These are phyloP conservation scores for Xerocomus minutiporus DNA, from an alignment of 1,284 basidiomycete species.

Conservation along the genomic window DNA sequence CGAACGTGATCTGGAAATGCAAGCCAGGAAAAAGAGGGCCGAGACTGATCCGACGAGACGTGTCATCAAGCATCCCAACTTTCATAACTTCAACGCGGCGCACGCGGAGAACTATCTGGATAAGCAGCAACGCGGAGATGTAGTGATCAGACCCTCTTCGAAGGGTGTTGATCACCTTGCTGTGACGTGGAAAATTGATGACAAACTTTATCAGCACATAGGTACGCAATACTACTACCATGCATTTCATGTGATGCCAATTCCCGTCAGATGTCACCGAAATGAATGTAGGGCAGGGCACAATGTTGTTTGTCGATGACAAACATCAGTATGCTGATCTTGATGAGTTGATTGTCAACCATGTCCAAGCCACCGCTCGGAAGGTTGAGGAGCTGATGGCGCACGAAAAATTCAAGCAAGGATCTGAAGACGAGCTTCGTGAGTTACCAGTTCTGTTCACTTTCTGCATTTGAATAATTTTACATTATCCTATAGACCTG, in stretches of 20 bases:
- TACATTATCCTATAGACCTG: conserved; percentile 51
- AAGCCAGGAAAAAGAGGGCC: conserved; percentile 79
- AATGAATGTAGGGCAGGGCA: conserved; percentile 70
- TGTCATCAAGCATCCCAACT: conserved; percentile 97
- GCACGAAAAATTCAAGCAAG: conserved; percentile 94
- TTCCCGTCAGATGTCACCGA: conserved; percentile 78
- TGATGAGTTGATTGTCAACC: conserved; percentile 96
- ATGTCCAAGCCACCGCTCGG: conserved; percentile 91
- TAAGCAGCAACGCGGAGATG: conserved; percentile 89
- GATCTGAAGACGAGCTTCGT: conserved; percentile 87
- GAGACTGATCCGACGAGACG: conserved; percentile 76
- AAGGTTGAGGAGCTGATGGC: conserved; percentile 94
- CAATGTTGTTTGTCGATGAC: conserved; percentile 75
- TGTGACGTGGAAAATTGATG: conserved; percentile 99
- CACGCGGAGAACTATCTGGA: conserved; percentile 91
- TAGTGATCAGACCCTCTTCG: conserved; percentile 93
- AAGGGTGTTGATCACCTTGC: conserved; percentile 93
- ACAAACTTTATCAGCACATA: conserved; percentile 95
- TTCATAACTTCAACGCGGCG: conserved; percentile 90
- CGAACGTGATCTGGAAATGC: conserved; percentile 70
- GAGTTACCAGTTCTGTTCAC: conserved; percentile 34
- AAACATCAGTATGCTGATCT: conserved; percentile 90
- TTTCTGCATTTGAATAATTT: not conserved
- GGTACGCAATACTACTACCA: conserved; percentile 45
- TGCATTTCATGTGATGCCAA: conserved; percentile 7